Evolutionary conservation across 331 rosid species (phyloP).

Genomic region (Pyrus hybrid): DNA sequence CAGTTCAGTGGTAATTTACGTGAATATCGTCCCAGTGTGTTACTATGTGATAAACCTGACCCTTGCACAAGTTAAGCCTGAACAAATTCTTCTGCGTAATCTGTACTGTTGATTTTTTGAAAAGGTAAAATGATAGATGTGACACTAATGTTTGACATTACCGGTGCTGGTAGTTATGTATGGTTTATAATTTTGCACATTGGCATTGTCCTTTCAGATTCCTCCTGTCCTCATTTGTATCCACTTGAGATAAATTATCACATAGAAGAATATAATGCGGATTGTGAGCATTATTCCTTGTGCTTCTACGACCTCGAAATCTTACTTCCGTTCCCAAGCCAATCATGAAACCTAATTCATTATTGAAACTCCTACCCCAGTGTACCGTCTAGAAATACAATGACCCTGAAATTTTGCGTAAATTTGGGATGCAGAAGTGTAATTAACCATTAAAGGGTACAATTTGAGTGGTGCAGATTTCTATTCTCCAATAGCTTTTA

Average conservation of each 20-base stretch:
- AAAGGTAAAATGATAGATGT: background rate
- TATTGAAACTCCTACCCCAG: background rate
- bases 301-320: background rate
- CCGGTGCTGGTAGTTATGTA: background rate
- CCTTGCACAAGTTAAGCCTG: background rate
- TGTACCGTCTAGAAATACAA: background rate
- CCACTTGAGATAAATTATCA: conserved; percentile 1
- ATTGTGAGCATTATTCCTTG: background rate
- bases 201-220: conserved; percentile 2
- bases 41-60: background rate
- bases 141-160: background rate
- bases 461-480: background rate
- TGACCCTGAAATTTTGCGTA: background rate
- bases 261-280: background rate
- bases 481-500: background rate
- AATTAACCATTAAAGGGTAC: background rate
- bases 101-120: background rate
- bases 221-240: background rate
- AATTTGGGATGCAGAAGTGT: background rate
- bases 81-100: background rate
- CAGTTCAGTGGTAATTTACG: background rate
- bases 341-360: background rate
- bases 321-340: background rate
- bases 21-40: background rate
- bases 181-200: background rate